Percentiles rank a stretch among this genome's conserved stretches.
Conservation (phyloP, 2,329 filamentous ascomycete genomes). For the Pyrenochaeta sp. region DNA sequence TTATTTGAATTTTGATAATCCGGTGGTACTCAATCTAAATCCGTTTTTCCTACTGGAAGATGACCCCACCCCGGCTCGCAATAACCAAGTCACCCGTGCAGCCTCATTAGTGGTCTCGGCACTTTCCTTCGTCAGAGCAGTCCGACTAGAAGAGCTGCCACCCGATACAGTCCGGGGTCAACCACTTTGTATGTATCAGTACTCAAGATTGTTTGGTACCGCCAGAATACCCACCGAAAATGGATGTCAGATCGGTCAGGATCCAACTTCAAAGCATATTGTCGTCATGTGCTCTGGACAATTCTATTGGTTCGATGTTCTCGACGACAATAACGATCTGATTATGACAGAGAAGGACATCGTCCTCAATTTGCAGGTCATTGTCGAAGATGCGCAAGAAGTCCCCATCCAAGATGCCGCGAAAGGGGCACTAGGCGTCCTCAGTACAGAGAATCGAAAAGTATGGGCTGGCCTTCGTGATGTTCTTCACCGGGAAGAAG, state of each 20-base stretch:
- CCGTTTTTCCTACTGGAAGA: slow-evolving; percentile 98
- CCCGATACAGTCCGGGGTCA: slow-evolving; percentile 85
- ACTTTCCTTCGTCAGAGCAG: slow-evolving; percentile 89
- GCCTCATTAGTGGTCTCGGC: slow-evolving; percentile 91
- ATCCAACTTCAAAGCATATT: slow-evolving; percentile 90
- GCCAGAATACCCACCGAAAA: slow-evolving; percentile 92
- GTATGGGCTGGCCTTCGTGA: slow-evolving; percentile 93
- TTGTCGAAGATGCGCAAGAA: slow-evolving; percentile 88
- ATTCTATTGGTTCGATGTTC: slow-evolving; percentile 98
- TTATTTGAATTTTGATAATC: slow-evolving; percentile 97
- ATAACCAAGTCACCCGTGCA: slow-evolving; percentile 94
- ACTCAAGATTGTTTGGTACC: slow-evolving; percentile 92
- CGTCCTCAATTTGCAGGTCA: slow-evolving; percentile 87
- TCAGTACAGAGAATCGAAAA: slow-evolving; percentile 96
- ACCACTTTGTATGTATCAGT: slow-evolving; percentile 98
- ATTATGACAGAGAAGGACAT: slow-evolving; percentile 98
- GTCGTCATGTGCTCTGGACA: slow-evolving; percentile 94
- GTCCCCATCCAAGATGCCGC: slow-evolving; percentile 92
- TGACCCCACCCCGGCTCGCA: slow-evolving; percentile 93
- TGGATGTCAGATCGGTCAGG: slow-evolving; percentile 95
- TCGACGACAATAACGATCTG: slow-evolving; percentile 91
- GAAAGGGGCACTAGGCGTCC: slow-evolving; percentile 90
- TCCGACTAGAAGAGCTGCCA: slow-evolving; percentile 89
- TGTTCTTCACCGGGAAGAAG: slow-evolving; percentile 82
- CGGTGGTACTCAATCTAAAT: slow-evolving; percentile 95